These are phyloP conservation scores for Ogataea pini DNA, from an alignment of 805 yeast species.

Conservation along the genomic window DNA sequence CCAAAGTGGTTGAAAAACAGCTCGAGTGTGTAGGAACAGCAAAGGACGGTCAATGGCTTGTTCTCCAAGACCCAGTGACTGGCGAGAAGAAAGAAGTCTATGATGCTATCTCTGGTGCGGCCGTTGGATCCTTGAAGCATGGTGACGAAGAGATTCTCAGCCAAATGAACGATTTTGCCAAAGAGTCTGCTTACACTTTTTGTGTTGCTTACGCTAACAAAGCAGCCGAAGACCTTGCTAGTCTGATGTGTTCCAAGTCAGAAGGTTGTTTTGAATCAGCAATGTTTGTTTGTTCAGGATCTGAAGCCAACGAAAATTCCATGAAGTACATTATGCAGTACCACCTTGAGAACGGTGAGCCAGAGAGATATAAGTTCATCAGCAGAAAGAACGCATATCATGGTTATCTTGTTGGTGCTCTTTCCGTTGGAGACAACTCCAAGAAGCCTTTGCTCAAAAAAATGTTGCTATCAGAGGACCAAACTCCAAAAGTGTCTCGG, in stretches of 20 bases:
- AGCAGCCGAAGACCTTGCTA: slow-evolving; percentile 42
- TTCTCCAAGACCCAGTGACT: slow-evolving; percentile 41
- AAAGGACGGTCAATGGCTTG: slow-evolving; percentile 42
- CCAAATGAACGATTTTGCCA: slow-evolving; percentile 26
- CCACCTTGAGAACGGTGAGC: slow-evolving; percentile 42
- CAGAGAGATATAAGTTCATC: slow-evolving; percentile 40
- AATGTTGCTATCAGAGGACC: slow-evolving; percentile 24
- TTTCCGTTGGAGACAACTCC: slow-evolving; percentile 40
- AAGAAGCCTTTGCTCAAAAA: slow-evolving; percentile 37
- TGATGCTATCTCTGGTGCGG: slow-evolving; percentile 49
- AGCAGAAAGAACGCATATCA: slow-evolving; percentile 46
- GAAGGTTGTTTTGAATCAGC: slow-evolving; percentile 38
- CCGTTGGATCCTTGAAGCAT: slow-evolving; percentile 47
- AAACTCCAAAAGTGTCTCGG: slow-evolving; percentile 33
- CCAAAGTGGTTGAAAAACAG: slow-evolving; percentile 37
- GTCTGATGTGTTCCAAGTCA: slow-evolving; percentile 42
- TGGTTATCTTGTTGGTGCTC: slow-evolving; percentile 47
- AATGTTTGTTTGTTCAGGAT: slow-evolving; percentile 61
- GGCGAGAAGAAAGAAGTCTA: slow-evolving; percentile 35
- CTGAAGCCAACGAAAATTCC: slow-evolving; percentile 80
- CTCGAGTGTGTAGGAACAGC: slow-evolving; percentile 40
- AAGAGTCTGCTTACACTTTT: slow-evolving; percentile 41
- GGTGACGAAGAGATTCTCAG: slow-evolving; percentile 37
- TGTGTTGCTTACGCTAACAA: slow-evolving; percentile 34
- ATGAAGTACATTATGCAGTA: slow-evolving; percentile 61